These are phyloP conservation scores for Xylaria sp. DNA, from an alignment of 2,329 filamentous ascomycete species.

Conservation along the genomic window DNA sequence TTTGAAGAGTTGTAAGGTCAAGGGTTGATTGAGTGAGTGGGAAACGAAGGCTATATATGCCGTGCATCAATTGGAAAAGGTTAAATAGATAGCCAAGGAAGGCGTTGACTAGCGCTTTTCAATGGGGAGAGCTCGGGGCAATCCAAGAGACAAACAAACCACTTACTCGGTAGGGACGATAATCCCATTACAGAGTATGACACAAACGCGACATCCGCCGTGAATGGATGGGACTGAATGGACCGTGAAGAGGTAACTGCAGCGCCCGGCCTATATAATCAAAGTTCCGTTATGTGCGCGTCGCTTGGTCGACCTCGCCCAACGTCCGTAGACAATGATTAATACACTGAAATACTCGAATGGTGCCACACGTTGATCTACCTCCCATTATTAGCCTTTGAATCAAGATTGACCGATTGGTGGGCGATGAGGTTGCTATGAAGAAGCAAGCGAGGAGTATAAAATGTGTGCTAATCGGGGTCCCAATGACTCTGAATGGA, in stretches of 20 bases:
- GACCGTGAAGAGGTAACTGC: neutral
- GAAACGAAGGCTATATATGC: neutral
- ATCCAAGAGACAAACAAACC: neutral
- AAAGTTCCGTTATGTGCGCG: neutral
- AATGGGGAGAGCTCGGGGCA: neutral
- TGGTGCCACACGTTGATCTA: neutral
- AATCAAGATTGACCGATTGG: neutral
- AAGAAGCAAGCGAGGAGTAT: neutral
- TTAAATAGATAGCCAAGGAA: neutral
- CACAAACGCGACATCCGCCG: neutral
- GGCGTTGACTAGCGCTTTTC: neutral
- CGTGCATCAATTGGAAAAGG: neutral
- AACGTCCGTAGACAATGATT: neutral
- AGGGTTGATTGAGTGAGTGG: neutral
- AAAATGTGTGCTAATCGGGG: neutral
- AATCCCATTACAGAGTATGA: neutral
- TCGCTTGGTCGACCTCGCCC: neutral
- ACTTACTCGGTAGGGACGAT: constrained; percentile 1
- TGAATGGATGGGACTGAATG: neutral
- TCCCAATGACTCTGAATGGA: neutral
- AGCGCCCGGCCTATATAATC: neutral
- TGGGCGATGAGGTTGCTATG: neutral
- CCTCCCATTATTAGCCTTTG: constrained; percentile 6
- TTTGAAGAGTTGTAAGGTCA: neutral
- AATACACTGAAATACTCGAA: neutral